phyloP scores from a whole-genome alignment of 306 rosid species.

The Corylus heterophylla region DNA sequence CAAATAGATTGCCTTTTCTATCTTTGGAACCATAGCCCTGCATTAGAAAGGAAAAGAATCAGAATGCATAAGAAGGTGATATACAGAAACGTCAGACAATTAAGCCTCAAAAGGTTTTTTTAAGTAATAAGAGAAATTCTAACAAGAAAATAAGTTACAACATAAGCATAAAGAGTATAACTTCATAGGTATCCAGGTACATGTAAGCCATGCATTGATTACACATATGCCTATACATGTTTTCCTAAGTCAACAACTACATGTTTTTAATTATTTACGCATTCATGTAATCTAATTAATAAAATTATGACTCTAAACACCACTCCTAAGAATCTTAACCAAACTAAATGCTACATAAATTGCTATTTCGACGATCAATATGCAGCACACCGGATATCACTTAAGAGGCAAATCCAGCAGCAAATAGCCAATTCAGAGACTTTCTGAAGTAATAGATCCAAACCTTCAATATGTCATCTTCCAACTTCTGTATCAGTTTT shows the following conservation, averaged over 20 bases:
- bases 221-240: background rate
- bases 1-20: constrained; percentile 69
- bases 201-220: background rate
- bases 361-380: background rate
- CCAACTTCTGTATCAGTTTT: constrained; percentile 87
- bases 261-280: background rate
- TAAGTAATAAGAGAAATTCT: background rate
- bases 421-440: background rate
- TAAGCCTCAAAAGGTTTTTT: background rate
- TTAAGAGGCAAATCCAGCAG: constrained; percentile 14
- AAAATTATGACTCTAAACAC: background rate
- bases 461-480: constrained; percentile 96
- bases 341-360: background rate
- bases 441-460: constrained; percentile 24
- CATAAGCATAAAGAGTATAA: background rate
- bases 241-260: background rate
- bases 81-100: background rate
- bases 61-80: constrained; percentile 11
- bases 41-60: constrained; percentile 25
- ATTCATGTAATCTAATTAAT: background rate
- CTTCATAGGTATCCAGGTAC: background rate
- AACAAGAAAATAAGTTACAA: background rate
- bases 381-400: constrained; percentile 1
- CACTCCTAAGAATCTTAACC: background rate
- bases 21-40: constrained; percentile 95